Evolutionary conservation across 2,329 filamentous ascomycete species (phyloP), one percentile per base, ranked within the genome.

Genomic region (Sporothrix curviconia): DNA sequence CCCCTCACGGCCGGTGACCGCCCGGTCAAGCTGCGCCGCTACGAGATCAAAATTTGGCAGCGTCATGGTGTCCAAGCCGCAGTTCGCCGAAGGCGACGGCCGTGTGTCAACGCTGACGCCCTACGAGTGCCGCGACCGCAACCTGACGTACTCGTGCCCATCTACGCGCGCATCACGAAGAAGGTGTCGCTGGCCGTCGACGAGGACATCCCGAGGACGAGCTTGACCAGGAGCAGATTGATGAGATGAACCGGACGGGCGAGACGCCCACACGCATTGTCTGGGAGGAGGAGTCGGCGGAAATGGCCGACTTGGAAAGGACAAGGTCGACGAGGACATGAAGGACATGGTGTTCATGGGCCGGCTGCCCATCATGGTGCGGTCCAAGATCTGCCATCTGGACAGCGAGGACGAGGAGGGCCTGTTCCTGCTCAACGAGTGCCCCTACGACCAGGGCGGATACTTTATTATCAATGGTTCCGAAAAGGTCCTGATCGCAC

Each of bases 381-480:
- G 96, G 76, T 96, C 92, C 30, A 90, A 92, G 72, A 94, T 95
- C 66, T 99, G 94, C 72, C 90, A 95, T 63, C 74, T 99, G 64
- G 88, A 88, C 64, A 86, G 87, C 64, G 83, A 95, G 68, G 83
- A 84, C 50, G 92, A 97, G 63, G 86, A 94, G 55, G 87, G 89
- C 51, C 79, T 99, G 1, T 97, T 95, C 70, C 80, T 89, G 47
- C 86, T 95, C 72, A 96, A 96, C 69, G 94, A 99, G 74, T 99
- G 94, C 65, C 94, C 94, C 0, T 99, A 96, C 71, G 94, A 99
- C 68, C 94, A 96, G 69, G 94, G 94, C 64, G 94, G 94, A 64
- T 99, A 99, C 74, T 99, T 99, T 69, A 90, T 99, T 66, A 99
- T 99, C 79, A 99, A 99, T 75, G 94, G 94, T 43, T 95, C 90